A percentile compares a stretch with the other conserved stretches of the same genome.
These are phyloP conservation scores for Phytophthora tentaculata DNA, from an alignment of 352 stramenopile genomes.

Conservation along the genomic window DNA sequence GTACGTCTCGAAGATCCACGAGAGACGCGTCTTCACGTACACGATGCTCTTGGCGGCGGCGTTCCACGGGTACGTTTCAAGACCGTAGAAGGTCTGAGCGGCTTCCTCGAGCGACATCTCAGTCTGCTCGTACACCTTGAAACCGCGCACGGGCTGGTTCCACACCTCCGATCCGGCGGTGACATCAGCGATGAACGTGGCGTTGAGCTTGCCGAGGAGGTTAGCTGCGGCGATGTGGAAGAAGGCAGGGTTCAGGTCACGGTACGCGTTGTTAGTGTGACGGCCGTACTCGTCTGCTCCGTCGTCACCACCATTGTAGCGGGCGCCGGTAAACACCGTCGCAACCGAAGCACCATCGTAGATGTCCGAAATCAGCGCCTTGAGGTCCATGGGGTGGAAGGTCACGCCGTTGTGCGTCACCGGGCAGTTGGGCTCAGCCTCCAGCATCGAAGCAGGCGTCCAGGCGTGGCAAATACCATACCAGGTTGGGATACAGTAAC, in stretches of 20 bases:
- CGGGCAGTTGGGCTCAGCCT: constrained; percentile 41
- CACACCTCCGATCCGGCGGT: constrained; percentile 47
- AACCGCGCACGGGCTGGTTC: constrained; percentile 60
- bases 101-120: constrained; percentile 35
- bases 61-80: constrained; percentile 54
- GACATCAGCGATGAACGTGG: constrained; percentile 51
- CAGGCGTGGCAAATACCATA: constrained; percentile 53
- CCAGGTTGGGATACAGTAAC: constrained; percentile 50
- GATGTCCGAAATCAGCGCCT: constrained; percentile 41
- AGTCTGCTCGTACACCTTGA: constrained; percentile 39
- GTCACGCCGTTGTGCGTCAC: constrained; percentile 44
- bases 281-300: constrained; percentile 45
- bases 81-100: constrained; percentile 41
- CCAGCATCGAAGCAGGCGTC: constrained; percentile 37
- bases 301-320: constrained; percentile 32
- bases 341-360: constrained; percentile 32
- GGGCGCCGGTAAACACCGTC: constrained; percentile 43
- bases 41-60: constrained; percentile 38
- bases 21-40: constrained; percentile 46
- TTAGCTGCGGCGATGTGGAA: constrained; percentile 52
- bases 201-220: constrained; percentile 39
- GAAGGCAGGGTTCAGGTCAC: constrained; percentile 51
- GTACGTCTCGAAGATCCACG: constrained; percentile 48
- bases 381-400: constrained; percentile 49
- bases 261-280: constrained; percentile 32